Evolutionary conservation across 805 yeast species (phyloP).

Genomic region (Hanseniaspora nectarophila): DNA sequence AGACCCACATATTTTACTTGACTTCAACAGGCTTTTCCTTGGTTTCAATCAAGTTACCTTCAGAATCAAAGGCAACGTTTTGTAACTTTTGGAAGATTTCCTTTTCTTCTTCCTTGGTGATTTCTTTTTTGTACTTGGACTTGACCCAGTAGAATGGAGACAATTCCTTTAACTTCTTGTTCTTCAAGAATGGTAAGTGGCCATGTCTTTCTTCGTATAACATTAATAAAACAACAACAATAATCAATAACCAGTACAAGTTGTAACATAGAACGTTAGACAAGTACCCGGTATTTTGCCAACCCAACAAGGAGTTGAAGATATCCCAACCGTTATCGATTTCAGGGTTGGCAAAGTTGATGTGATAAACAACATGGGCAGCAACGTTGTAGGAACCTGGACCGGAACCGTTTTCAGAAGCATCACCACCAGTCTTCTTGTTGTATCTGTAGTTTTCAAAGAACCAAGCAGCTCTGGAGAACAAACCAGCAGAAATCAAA

Average conservation of each 20-base stretch:
- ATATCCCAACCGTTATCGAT: conserved; percentile 92
- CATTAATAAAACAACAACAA: conserved; percentile 47
- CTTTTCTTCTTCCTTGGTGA: conserved; percentile 41
- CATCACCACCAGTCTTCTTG: conserved; percentile 79
- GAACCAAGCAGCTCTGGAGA: conserved; percentile 86
- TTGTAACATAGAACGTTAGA: conserved; percentile 86
- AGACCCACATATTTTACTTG: not conserved
- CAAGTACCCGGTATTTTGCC: conserved; percentile 94
- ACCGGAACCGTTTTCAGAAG: conserved; percentile 83
- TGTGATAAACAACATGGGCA: conserved; percentile 74
- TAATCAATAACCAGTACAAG: conserved; percentile 70
- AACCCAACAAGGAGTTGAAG: conserved; percentile 85
- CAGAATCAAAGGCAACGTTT: conserved; percentile 28
- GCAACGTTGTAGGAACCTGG: conserved; percentile 85
- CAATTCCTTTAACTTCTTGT: conserved; percentile 37
- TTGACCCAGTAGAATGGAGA: conserved; percentile 67
- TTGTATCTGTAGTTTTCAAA: conserved; percentile 62
- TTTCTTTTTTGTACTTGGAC: conserved; percentile 50
- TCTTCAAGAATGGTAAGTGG: conserved; percentile 59
- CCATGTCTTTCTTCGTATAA: conserved; percentile 74
- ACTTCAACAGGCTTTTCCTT: not conserved
- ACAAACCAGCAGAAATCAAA: conserved; percentile 82
- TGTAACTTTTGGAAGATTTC: conserved; percentile 40
- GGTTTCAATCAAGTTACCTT: conserved; percentile 24
- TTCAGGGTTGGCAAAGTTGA: conserved; percentile 93